Evolutionary conservation across 129 eudicot genomes (phyloP), one percentile per base, ranked within the genome.

Genomic region (Cynara cardunculus): DNA sequence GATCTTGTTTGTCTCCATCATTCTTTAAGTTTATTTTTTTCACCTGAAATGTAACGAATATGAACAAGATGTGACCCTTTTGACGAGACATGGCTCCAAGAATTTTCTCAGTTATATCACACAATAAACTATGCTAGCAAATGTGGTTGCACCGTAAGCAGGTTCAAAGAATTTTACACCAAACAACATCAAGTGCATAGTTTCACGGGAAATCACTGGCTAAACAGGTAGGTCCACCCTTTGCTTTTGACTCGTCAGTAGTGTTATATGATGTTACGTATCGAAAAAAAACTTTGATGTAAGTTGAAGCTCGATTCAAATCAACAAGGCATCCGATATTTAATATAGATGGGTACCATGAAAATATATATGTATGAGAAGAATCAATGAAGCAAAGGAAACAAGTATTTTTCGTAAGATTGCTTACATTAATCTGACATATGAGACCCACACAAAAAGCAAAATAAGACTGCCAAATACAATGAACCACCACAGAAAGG

Each of bases 401-500:
- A 39, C 64, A 77, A n/a, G 35, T 78, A 69, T 46, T 78, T 77
- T 66, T 77, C 73, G 34, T 66, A 46, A 69, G 68, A 76, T 73
- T 69, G 64, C 68, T 61, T 79, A 71, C 64, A 71, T 35, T 34
- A 22, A 68, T 71, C 62, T 71, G 83, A 80, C 77, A 80, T 53
- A 1, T 71, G 10, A 83, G 86, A 71, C 86, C 82, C 82, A 83
- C 82, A 62, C 19, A 35, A 26, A 77, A 83, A 70, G 69, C 67
- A 69, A 76, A 68, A 76, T 59, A 59, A 70, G 37, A 77, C 78
- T 69, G 22, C 79, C 78, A 71, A 71, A 77, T 83, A 77, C 86
- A 83, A 26, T 77, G 86, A 71, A 83, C 78, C 44, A 77, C 71
- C 74, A 77, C 69, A 77, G 56, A 32, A 76, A 26, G 82, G 68